Evolutionary conservation across 1,284 basidiomycete genomes (phyloP).

Genomic region (Exobasidium cylindrosporum): DNA sequence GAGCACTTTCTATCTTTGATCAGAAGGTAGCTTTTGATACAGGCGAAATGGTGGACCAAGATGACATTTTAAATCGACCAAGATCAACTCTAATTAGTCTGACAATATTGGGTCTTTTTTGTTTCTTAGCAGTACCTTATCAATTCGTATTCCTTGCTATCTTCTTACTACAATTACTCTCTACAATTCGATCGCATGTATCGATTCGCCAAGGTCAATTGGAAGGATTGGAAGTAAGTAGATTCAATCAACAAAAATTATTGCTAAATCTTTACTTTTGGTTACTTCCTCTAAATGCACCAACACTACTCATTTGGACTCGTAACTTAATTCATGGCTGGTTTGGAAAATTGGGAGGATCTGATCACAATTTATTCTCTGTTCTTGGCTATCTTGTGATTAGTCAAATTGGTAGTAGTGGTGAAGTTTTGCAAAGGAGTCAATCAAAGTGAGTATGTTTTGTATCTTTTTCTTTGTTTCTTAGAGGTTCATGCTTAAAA

Average conservation of each 20-base stretch:
- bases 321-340: conserved; percentile 63
- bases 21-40: background rate
- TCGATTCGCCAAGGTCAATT: background rate
- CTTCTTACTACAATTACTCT: conserved; percentile 69
- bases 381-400: conserved; percentile 68
- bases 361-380: conserved; percentile 69
- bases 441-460: conserved; percentile 15
- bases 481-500: conserved; percentile 5
- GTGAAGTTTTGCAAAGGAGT: conserved; percentile 22
- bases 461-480: background rate
- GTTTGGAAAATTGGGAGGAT: conserved; percentile 49
- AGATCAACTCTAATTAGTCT: conserved; percentile 61
- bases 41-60: background rate
- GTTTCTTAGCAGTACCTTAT: conserved; percentile 76
- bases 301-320: conserved; percentile 83
- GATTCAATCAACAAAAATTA: conserved; percentile 57
- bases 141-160: conserved; percentile 82
- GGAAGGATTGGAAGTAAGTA: background rate
- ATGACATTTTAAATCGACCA: background rate
- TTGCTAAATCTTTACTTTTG: conserved; percentile 75
- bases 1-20: background rate
- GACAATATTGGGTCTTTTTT: conserved; percentile 64
- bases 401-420: conserved; percentile 34
- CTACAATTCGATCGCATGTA: conserved; percentile 37
- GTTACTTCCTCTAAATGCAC: conserved; percentile 74